Evolutionary conservation across 129 eudicot species (phyloP).

Genomic region (Centrapalus pauciflorus): DNA sequence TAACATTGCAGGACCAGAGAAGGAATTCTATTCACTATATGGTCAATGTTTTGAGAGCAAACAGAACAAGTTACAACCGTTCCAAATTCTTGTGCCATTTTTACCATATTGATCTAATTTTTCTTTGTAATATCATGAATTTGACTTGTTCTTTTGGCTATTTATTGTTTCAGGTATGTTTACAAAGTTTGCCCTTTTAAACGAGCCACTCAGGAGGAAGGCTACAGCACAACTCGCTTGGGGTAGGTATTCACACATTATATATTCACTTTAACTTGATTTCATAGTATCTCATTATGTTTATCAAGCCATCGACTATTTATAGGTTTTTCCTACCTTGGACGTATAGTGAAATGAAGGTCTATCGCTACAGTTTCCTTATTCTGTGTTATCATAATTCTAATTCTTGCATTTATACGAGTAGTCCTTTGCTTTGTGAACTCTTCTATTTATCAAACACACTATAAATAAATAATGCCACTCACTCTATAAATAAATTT

Average conservation of each 20-base stretch:
- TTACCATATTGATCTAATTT: background rate
- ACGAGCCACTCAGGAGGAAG: conserved; percentile 94
- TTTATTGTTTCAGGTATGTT: conserved; percentile 57
- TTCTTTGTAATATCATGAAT: background rate
- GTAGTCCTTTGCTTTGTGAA: background rate
- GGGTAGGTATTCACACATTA: conserved; percentile 53
- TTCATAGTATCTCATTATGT: background rate
- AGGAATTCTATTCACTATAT: conserved; percentile 84
- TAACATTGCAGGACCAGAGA: conserved; percentile 69
- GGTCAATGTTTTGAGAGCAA: conserved; percentile 86
- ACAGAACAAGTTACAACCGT: conserved; percentile 64
- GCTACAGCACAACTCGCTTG: conserved; percentile 82
- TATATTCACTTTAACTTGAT: background rate
- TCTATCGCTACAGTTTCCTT: background rate
- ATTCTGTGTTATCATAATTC: background rate
- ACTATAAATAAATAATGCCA: background rate
- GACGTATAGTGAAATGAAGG: background rate
- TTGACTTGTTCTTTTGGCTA: background rate
- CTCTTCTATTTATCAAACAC: background rate
- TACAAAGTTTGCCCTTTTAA: conserved; percentile 90
- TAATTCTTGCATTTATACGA: background rate
- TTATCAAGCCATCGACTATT: background rate
- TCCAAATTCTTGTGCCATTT: background rate
- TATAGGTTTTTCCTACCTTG: background rate
- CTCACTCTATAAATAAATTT: too few species aligned